phyloP scores from a whole-genome alignment of 2,329 filamentous ascomycete genomes.

The Diaporthe amygdali region DNA sequence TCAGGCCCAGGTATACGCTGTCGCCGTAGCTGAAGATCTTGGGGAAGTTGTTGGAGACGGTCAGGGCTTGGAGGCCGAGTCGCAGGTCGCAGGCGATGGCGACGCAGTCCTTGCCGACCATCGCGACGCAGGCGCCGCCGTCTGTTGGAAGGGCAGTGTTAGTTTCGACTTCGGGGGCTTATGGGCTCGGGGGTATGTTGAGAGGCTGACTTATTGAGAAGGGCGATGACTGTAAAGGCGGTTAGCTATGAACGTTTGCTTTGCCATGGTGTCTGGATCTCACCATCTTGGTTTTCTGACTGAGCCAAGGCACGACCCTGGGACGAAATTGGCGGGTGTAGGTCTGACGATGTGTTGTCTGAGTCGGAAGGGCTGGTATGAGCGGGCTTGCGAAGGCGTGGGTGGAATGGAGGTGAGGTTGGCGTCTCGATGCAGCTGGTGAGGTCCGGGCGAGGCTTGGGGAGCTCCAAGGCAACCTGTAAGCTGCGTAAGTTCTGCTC shows the following conservation, averaged over 20 bases:
- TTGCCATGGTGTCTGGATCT: constrained; percentile 23
- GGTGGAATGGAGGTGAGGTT: constrained; percentile 14
- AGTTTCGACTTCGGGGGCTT: constrained; percentile 21
- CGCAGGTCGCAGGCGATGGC: constrained; percentile 99
- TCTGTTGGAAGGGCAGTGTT: constrained; percentile 48
- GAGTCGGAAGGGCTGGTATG: not conserved
- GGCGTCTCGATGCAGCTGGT: constrained; percentile 19
- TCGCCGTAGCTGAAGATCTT: constrained; percentile 99
- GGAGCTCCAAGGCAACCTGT: constrained; percentile 9
- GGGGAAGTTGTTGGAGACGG: constrained; percentile 99
- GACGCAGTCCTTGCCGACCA: constrained; percentile 99
- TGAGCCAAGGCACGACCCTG: not conserved
- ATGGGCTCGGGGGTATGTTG: constrained; percentile 24
- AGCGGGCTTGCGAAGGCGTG: not conserved
- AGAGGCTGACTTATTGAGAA: constrained; percentile 87
- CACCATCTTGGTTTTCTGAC: constrained; percentile 36
- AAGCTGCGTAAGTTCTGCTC: constrained; percentile 7
- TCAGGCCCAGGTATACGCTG: constrained; percentile 87
- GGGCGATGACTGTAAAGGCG: constrained; percentile 72
- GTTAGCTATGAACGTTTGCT: constrained; percentile 38
- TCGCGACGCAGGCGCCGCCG: constrained; percentile 95
- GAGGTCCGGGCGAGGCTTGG: constrained; percentile 25
- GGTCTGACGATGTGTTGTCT: not conserved
- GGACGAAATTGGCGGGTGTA: not conserved
- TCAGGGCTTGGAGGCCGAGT: constrained; percentile 93